These are phyloP conservation scores for Alternaria alternata DNA, from an alignment of 2,329 filamentous ascomycete genomes.

Conservation along the genomic window DNA sequence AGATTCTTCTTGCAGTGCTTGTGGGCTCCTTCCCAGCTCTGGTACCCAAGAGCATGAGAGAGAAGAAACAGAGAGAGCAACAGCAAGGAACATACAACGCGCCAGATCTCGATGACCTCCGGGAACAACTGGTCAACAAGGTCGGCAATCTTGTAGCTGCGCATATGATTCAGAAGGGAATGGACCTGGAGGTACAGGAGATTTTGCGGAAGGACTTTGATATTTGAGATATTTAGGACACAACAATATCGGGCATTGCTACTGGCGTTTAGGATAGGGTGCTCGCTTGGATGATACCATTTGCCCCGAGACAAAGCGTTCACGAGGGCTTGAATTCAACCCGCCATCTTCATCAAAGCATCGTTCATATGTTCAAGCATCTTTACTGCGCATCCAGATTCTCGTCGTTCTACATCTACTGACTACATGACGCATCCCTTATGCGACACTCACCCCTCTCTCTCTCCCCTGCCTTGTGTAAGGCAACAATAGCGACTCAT, in stretches of 20 bases:
- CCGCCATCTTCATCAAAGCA: not conserved
- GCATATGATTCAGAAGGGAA: conserved; percentile 42
- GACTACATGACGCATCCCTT: not conserved
- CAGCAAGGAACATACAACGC: conserved; percentile 49
- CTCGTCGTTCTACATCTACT: not conserved
- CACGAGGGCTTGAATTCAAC: conserved; percentile 1
- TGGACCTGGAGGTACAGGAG: conserved; percentile 30
- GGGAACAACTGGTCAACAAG: conserved; percentile 52
- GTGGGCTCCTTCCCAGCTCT: conserved; percentile 64
- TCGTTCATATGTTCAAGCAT: not conserved
- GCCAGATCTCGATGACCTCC: conserved; percentile 51
- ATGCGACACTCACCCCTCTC: not conserved
- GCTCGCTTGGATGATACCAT: conserved; percentile 9
- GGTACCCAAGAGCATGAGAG: conserved; percentile 9
- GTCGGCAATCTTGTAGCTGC: conserved; percentile 51
- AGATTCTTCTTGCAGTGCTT: conserved; percentile 67
- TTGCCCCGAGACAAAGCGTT: not conserved
- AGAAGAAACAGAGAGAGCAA: conserved; percentile 50
- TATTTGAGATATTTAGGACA: not conserved
- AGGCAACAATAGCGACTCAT: conserved; percentile 14
- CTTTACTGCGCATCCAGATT: not conserved
- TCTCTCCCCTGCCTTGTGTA: conserved; percentile 1
- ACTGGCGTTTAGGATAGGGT: conserved; percentile 1
- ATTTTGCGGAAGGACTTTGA: conserved; percentile 16
- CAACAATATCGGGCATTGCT: not conserved